Conservation (phyloP, 1,139 yeast species). For the Saccharomycopsis hybrid region DNA sequence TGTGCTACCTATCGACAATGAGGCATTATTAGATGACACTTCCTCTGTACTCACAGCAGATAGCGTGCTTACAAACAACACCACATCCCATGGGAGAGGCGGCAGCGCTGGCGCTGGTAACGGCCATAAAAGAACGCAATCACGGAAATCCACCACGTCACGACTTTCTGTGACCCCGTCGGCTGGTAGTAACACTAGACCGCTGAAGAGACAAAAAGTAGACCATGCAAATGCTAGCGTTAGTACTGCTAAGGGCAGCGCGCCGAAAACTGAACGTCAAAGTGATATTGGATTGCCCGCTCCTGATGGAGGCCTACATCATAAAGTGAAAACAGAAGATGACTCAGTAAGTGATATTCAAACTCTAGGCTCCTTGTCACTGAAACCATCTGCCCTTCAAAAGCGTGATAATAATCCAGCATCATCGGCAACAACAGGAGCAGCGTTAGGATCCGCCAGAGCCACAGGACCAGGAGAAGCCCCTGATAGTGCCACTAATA, state of each 20-base stretch:
- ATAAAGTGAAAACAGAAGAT: conserved; percentile 8
- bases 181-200: neutral
- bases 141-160: conserved; percentile 1
- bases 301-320: neutral
- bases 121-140: neutral
- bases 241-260: too few relatives aligned
- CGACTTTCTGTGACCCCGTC: conserved; percentile 2
- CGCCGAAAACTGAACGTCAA: too few relatives aligned
- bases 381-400: neutral
- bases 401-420: neutral
- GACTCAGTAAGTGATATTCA: conserved; percentile 5
- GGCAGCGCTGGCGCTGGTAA: too few relatives aligned
- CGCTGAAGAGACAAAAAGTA: conserved; percentile 6
- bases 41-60: conserved; percentile 17
- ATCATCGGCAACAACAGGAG: neutral
- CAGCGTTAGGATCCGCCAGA: neutral
- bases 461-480: neutral
- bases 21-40: conserved; percentile 23
- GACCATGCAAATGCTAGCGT: neutral
- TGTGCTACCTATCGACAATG: conserved; percentile 23
- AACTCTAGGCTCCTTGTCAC: neutral
- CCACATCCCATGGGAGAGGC: too few relatives aligned
- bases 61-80: too few relatives aligned
- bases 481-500: neutral
- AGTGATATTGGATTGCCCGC: neutral